Conservation (phyloP, 2,329 filamentous ascomycete species). For the Aspergillus phoenicis region DNA sequence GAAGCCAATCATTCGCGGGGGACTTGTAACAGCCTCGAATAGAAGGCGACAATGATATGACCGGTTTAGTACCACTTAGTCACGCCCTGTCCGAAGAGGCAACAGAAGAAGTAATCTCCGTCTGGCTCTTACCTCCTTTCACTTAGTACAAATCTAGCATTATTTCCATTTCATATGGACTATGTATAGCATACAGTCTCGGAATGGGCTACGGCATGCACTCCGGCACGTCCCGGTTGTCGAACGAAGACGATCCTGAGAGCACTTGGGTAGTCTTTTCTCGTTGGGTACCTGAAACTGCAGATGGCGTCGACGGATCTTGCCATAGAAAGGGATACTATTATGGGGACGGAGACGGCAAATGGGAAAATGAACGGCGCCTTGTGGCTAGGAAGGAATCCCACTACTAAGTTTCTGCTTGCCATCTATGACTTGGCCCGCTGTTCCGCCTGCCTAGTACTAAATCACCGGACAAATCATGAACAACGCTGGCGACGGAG, state of each 20-base stretch:
- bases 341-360: slow-evolving; percentile 2
- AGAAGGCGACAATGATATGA: slow-evolving; percentile 1
- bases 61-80: slow-evolving; percentile 6
- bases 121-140: not conserved
- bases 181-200: not conserved
- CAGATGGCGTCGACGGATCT: slow-evolving; percentile 17
- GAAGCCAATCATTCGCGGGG: slow-evolving; percentile 15
- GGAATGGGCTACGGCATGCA: not conserved
- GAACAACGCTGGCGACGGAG: slow-evolving; percentile 4
- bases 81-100: slow-evolving; percentile 11
- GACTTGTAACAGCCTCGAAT: slow-evolving; percentile 3
- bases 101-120: slow-evolving; percentile 2
- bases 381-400: slow-evolving; percentile 1
- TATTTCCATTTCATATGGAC: too few relatives aligned
- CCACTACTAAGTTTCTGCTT: not conserved
- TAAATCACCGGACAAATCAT: slow-evolving; percentile 4
- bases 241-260: not conserved
- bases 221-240: not conserved
- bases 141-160: not conserved
- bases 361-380: slow-evolving; percentile 1
- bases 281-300: slow-evolving; percentile 25
- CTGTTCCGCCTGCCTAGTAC: slow-evolving; percentile 1
- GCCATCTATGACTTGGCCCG: slow-evolving; percentile 15
- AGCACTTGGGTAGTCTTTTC: slow-evolving; percentile 1
- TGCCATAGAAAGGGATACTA: not conserved